Conservation (phyloP, 768 basidiomycete genomes). For the Gelatoporia subvermispora region DNA sequence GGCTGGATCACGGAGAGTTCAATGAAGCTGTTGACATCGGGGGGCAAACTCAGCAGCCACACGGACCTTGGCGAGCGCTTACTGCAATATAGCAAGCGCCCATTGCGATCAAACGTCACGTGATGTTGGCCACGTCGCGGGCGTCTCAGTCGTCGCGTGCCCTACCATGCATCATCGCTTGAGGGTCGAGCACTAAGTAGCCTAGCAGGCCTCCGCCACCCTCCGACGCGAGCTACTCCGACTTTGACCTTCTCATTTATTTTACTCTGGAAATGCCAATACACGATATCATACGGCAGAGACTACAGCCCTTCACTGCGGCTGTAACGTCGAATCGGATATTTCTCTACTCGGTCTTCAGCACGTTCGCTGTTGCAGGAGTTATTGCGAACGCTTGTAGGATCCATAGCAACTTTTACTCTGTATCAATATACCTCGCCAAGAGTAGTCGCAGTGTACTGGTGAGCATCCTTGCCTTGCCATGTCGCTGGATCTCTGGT, state of each 20-base stretch:
- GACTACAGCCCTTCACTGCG: constrained; percentile 44
- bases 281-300: constrained; percentile 44
- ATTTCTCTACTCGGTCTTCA: constrained; percentile 63
- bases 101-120: background rate
- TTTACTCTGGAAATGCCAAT: constrained; percentile 40
- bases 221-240: background rate
- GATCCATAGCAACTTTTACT: constrained; percentile 88
- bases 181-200: no score
- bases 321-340: constrained; percentile 60
- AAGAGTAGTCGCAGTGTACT: constrained; percentile 90
- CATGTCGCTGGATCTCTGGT: no score
- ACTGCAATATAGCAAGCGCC: constrained; percentile 8
- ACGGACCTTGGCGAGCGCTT: background rate
- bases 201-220: no score
- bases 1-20: no score
- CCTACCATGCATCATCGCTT: no score
- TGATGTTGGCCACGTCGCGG: constrained; percentile 10
- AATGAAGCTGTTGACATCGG: background rate
- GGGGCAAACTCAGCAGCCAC: background rate
- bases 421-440: constrained; percentile 87
- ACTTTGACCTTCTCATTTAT: background rate
- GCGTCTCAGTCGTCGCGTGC: background rate
- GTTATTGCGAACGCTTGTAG: constrained; percentile 78
- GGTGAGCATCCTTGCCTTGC: constrained; percentile 40
- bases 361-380: constrained; percentile 62